phyloP scores from a whole-genome alignment of 1,139 yeast species.

The Yamadazyma pseudoaaseri region DNA sequence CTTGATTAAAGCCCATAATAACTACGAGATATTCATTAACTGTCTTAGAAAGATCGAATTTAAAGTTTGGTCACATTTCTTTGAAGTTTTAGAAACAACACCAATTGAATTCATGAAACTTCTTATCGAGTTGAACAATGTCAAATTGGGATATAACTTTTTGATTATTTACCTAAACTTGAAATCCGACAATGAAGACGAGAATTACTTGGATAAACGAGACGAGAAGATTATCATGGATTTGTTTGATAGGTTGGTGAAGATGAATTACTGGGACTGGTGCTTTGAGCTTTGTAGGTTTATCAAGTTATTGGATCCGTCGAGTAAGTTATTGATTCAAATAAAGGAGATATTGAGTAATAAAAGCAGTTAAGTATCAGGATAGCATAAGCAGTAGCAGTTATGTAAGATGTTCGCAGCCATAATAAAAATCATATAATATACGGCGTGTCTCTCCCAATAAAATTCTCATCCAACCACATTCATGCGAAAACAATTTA shows the following conservation, averaged over 20 bases:
- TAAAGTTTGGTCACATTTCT: conserved; percentile 39
- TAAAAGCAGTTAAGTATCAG: too few relatives aligned
- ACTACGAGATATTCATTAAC: conserved; percentile 38
- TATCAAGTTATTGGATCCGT: conserved; percentile 42
- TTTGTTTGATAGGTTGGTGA: conserved; percentile 34
- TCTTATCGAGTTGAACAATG: conserved; percentile 32
- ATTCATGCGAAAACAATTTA: conserved; percentile 11
- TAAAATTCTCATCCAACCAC: conserved; percentile 15
- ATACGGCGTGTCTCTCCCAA: background rate
- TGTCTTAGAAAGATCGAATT: conserved; percentile 46
- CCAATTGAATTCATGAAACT: conserved; percentile 41
- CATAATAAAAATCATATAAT: background rate
- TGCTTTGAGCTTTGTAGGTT: conserved; percentile 48
- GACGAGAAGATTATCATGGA: conserved; percentile 35
- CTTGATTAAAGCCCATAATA: conserved; percentile 27
- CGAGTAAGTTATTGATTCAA: conserved; percentile 25
- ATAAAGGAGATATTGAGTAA: conserved; percentile 2
- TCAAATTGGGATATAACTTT: conserved; percentile 42
- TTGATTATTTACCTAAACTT: conserved; percentile 42
- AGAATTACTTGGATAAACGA: conserved; percentile 20
- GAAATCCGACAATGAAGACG: conserved; percentile 30
- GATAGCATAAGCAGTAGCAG: too few relatives aligned
- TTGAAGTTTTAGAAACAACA: conserved; percentile 31
- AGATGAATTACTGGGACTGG: conserved; percentile 41
- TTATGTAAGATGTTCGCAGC: too few relatives aligned